A percentile compares a stretch with the other conserved stretches of the same genome.
phyloP scores from a whole-genome alignment of 352 stramenopile genomes.

The Pelagophyceae sp. region DNA sequence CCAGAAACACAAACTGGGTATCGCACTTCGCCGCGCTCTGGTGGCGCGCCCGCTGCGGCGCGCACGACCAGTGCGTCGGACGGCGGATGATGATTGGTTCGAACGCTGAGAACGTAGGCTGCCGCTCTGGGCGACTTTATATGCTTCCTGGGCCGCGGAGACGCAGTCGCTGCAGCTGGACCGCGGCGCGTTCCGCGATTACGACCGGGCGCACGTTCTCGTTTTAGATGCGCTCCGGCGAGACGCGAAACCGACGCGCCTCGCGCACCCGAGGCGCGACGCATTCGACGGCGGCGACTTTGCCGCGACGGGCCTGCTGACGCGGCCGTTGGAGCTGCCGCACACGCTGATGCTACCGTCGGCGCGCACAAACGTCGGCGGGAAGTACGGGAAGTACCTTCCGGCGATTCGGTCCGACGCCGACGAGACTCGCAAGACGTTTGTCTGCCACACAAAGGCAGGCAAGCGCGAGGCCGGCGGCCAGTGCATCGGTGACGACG shows the following conservation, averaged over 20 bases:
- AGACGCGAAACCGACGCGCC: neutral
- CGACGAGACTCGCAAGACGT: neutral
- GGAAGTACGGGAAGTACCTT: neutral
- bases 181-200: neutral
- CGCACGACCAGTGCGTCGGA: constrained; percentile 19
- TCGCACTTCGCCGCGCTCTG: neutral
- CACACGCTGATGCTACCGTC: neutral
- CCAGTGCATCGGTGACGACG: constrained; percentile 7
- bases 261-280: neutral
- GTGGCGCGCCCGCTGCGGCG: constrained; percentile 3
- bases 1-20: neutral
- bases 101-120: too few relatives aligned
- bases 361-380: neutral
- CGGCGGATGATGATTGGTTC: too few relatives aligned
- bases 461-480: neutral
- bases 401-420: constrained; percentile 6
- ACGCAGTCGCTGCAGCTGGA: neutral
- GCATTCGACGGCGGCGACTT: constrained; percentile 10
- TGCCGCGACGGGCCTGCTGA: neutral
- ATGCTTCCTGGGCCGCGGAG: neutral
- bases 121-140: constrained; percentile 12
- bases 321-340: neutral
- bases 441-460: neutral
- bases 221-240: neutral
- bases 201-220: neutral